These are phyloP conservation scores for Wickerhamiella vanderwaltii DNA, from an alignment of 805 yeast species.

Conservation along the genomic window DNA sequence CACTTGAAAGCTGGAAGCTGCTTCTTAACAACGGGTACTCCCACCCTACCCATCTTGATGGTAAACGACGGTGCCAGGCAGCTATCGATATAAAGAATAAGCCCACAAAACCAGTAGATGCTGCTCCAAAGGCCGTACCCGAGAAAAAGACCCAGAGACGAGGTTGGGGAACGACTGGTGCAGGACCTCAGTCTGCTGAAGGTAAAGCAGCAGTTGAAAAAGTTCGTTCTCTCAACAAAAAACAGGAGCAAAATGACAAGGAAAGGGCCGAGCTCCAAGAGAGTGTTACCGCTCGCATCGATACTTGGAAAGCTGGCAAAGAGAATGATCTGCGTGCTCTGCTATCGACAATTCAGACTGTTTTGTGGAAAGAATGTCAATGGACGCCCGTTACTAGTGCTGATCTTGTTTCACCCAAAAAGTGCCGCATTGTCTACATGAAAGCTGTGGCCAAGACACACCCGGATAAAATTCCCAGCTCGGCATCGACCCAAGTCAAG, in stretches of 20 bases:
- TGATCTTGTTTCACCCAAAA: slow-evolving; percentile 78
- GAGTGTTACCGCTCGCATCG: slow-evolving; percentile 41
- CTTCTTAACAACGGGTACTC: slow-evolving; percentile 59
- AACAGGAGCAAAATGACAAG: slow-evolving; percentile 38
- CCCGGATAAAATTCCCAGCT: slow-evolving; percentile 67
- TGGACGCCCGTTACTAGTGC: slow-evolving; percentile 58
- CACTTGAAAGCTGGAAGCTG: slow-evolving; percentile 48
- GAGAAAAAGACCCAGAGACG: slow-evolving; percentile 15
- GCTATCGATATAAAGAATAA: slow-evolving; percentile 34
- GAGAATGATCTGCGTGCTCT: slow-evolving; percentile 72
- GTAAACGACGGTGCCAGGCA: slow-evolving; percentile 63
- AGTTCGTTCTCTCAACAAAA: slow-evolving; percentile 37
- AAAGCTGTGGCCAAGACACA: slow-evolving; percentile 67
- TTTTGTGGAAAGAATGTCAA: slow-evolving; percentile 53
- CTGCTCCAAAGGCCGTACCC: slow-evolving; percentile 3
- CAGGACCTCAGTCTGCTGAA: slow-evolving; percentile 23
- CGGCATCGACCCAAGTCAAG: slow-evolving; percentile 52
- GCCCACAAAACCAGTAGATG: slow-evolving; percentile 20
- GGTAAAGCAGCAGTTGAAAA: slow-evolving; percentile 39
- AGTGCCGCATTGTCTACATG: slow-evolving; percentile 75
- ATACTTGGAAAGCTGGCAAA: slow-evolving; percentile 60
- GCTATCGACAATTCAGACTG: slow-evolving; percentile 51
- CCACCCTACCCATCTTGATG: slow-evolving; percentile 57
- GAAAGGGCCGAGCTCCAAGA: slow-evolving; percentile 56
- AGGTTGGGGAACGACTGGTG: slow-evolving; percentile 20